These are phyloP conservation scores for Hebeloma cylindrosporum DNA, from an alignment of 768 basidiomycete species.

Conservation along the genomic window DNA sequence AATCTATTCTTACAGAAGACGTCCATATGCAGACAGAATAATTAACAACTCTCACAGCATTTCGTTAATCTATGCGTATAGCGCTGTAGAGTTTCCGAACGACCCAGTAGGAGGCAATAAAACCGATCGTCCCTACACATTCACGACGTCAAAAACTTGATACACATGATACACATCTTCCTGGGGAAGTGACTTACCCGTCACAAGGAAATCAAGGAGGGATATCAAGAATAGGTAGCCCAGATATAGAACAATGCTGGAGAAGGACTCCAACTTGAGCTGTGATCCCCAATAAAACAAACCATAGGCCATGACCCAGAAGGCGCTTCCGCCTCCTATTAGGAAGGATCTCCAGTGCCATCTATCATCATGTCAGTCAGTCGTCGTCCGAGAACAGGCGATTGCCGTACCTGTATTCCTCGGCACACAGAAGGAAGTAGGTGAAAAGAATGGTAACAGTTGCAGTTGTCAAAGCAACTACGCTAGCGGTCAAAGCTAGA, in stretches of 20 bases:
- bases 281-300: conserved; percentile 86
- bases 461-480: conserved; percentile 85
- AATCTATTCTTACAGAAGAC: background rate
- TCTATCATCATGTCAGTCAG: conserved; percentile 34
- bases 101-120: conserved; percentile 91
- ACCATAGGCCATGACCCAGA: conserved; percentile 90
- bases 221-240: conserved; percentile 87
- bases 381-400: conserved; percentile 1
- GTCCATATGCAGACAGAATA: background rate
- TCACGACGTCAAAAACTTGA: no score
- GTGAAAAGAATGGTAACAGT: conserved; percentile 88
- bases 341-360: conserved; percentile 98
- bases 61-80: conserved; percentile 67
- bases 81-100: conserved; percentile 79
- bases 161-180: background rate
- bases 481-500: conserved; percentile 79
- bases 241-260: conserved; percentile 82
- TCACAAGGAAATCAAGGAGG: conserved; percentile 84
- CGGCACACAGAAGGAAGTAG: conserved; percentile 90
- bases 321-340: conserved; percentile 87
- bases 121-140: conserved; percentile 91
- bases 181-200: conserved; percentile 50
- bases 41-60: conserved; percentile 2
- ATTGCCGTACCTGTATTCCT: conserved; percentile 78
- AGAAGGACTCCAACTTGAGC: conserved; percentile 79